These are phyloP conservation scores for Tetrahymena thermophila DNA, from an alignment of 73 alveolate genomes.

Conservation along the genomic window DNA sequence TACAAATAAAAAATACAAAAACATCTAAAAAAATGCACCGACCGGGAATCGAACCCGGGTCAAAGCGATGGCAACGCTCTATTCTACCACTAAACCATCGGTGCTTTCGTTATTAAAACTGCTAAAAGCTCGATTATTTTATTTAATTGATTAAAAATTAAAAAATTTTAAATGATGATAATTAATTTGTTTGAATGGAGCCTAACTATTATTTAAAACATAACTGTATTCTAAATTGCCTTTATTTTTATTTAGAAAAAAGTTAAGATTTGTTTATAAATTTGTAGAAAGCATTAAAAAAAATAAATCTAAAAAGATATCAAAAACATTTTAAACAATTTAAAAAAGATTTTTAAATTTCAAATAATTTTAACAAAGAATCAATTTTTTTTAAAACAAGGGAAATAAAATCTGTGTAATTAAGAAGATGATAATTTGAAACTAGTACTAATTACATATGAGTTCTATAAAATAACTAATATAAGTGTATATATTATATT, in stretches of 20 bases:
- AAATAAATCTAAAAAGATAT: no score
- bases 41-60: constrained; percentile 8
- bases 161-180: not conserved
- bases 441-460: not conserved
- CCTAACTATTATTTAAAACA: no score
- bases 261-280: no score
- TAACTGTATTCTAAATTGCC: no score
- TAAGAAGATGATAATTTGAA: not conserved
- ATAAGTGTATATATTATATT: not conserved
- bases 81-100: constrained; percentile 3
- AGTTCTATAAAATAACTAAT: not conserved
- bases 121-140: not conserved
- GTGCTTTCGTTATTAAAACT: not conserved
- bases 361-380: no score
- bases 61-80: constrained; percentile 6
- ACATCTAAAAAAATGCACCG: not conserved
- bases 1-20: not conserved
- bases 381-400: no score
- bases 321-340: no score
- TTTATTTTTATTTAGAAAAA: no score
- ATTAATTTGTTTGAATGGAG: not conserved
- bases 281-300: no score
- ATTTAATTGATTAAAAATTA: not conserved
- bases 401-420: not conserved
- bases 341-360: no score